phyloP scores from a whole-genome alignment of 192 early-diverging fungal species.

The Coemansia sp. region DNA sequence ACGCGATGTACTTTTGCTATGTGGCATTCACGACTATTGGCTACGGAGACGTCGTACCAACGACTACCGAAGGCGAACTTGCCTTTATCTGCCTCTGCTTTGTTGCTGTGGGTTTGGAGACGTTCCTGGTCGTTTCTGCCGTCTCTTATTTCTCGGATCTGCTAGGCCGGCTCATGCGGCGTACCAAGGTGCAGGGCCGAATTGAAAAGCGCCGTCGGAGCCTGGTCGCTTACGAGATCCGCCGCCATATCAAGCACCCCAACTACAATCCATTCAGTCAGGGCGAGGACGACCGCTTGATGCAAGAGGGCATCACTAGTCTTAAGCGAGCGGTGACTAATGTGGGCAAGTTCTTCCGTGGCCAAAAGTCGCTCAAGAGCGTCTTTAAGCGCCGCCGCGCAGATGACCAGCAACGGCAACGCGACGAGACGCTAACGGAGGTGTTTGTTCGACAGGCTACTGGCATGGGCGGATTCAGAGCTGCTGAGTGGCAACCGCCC shows the following conservation, averaged over 20 bases:
- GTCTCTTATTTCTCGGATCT: conserved; percentile 47
- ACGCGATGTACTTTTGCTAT: conserved; percentile 57
- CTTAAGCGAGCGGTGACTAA: conserved; percentile 21
- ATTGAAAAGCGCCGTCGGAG: conserved; percentile 44
- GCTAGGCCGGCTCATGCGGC: conserved; percentile 27
- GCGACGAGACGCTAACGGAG: conserved; percentile 36
- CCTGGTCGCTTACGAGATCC: conserved; percentile 52
- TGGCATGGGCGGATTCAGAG: conserved; percentile 42
- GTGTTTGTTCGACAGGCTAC: conserved; percentile 52
- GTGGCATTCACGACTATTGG: conserved; percentile 59
- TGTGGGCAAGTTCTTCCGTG: conserved; percentile 20
- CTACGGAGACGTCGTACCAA: conserved; percentile 50
- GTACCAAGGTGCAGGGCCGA: conserved; percentile 42
- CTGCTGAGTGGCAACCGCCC: conserved; percentile 39
- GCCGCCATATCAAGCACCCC: conserved; percentile 56
- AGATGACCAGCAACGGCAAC: conserved; percentile 20
- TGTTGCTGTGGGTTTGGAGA: conserved; percentile 54
- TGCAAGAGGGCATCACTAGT: conserved; percentile 26
- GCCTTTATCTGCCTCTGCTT: conserved; percentile 54
- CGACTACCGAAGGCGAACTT: conserved; percentile 39
- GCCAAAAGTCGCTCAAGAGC: conserved; percentile 13
- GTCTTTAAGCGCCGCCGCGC: conserved; percentile 20
- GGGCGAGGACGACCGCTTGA: conserved; percentile 38
- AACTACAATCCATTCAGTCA: conserved; percentile 53
- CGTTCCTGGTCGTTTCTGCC: conserved; percentile 51